Base-by-base conservation (phyloP, 257 asterid species). In the Craterostigma plantagineum region DNA sequence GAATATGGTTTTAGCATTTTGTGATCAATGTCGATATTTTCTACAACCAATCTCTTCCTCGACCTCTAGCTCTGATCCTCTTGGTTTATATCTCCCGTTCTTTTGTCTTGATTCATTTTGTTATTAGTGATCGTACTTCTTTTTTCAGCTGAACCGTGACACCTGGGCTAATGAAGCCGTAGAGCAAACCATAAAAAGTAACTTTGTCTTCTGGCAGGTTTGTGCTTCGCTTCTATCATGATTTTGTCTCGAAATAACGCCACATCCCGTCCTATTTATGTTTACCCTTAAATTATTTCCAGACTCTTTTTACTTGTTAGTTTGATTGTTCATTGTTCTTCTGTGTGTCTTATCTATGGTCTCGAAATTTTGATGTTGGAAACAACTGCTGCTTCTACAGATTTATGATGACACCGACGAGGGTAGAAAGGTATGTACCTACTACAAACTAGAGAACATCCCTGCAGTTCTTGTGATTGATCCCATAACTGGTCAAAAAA, bases 201-300 rank as follows among this genome's bases (percentile, higher is more conserved):
- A 90, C 67, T 90, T 83, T 64, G 49, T 90, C 69, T 90, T 90
- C 71, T 90, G 99, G 99, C 99, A 79, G 95, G 99, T 83, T 53
- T 39, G 77, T 35, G 1, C 14, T 30, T 15, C 9, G 10, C n/a
- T n/a, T 43, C 45, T 9, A 15, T 18, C 9, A 8, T 41, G 14
- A n/a, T n/a, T 12, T 36, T 42, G 16, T 41, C 13, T 43, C 4
- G 35, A 40, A 45, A 23, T 23, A 23, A 23, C 6, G 30, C 30
- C 30, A 2, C 30, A 2, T 23, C 30, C 30, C 30, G 30, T 6
- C 30, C 30, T 23, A 23, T 23, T 23, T 23, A 23, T 23, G 6
- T 23, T 2, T 23, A 23, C 6, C 2, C 6, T 23, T 23, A 23
- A 23, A 2, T 23, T 23, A 23, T 23, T 23, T 23, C 42, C 16